Base-by-base conservation (phyloP, 805 yeast genomes). In the Saccharomycopsis amapae region DNA sequence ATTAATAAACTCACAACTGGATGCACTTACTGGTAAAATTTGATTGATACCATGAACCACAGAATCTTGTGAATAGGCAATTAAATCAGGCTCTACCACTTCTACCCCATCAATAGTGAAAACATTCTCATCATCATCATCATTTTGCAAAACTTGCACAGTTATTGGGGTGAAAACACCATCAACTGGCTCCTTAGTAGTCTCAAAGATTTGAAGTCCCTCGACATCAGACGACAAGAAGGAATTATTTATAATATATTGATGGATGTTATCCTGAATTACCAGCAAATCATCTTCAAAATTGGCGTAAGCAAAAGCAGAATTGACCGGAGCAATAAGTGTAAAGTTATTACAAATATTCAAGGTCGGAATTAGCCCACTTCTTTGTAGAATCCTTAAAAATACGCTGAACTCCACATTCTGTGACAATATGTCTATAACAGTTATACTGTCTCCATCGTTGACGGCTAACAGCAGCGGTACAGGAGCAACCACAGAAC, bases 281-380 rank as follows among this genome's bases (percentile, higher is more conserved):
- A 58, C 55, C 2, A 48, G 37, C 12, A 36, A 13, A 5, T 42
- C 38, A 18, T 38, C 50, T 13, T 18, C 39, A 18, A 38, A 19
- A 4, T 48, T 48, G 4, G 50, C 49, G 25, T 55, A 45, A 3
- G 65, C 67, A 60, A 83, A 85, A 1, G 95, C 95, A 53, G 81
- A 78, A 58, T 86, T 86, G 10, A 81, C 72, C 0, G 95, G 95
- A 1, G 94, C 95, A 34, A 83, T 58, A n/a, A 86, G 62, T 0
- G 95, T 85, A 47, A 81, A 75, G 58, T 84, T 81, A 20, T 65
- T 63, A 49, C 81, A 59, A 18, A 63, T 63, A 56, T 84, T 85
- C 26, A 86, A 59, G 34, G 63, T 60, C 2, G 87, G 87, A 1
- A 86, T 67, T 42, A 80, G 61, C 12, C 80, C 88, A 42, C 70